A percentile compares a stretch with the other conserved stretches of the same genome.
These are phyloP conservation scores for Cucumis hystrix DNA, from an alignment of 306 rosid species.

Conservation along the genomic window DNA sequence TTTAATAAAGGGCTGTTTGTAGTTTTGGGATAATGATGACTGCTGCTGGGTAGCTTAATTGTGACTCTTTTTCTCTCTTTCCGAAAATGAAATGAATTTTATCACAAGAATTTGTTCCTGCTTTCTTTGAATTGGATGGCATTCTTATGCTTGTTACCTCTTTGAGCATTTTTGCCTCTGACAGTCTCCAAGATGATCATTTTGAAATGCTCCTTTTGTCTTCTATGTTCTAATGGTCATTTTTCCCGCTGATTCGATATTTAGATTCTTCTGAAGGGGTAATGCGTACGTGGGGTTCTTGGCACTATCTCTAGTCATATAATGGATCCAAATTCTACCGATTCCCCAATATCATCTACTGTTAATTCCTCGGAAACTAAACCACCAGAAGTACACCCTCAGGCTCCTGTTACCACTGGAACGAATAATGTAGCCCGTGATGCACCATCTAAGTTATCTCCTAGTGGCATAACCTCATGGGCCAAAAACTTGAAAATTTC, in stretches of 20 bases:
- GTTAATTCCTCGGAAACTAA: conserved; percentile 17
- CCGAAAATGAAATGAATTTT: background rate
- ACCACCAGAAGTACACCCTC: conserved; percentile 23
- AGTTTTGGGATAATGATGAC: background rate
- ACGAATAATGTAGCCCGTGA: conserved; percentile 30
- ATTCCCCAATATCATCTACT: conserved; percentile 27
- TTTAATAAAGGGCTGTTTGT: background rate
- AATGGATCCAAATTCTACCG: conserved; percentile 62
- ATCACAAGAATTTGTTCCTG: background rate
- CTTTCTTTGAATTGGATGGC: background rate
- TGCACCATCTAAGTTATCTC: conserved; percentile 33
- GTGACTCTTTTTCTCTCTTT: background rate
- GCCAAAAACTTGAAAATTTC: conserved; percentile 72
- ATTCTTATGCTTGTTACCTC: background rate
- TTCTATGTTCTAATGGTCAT: background rate
- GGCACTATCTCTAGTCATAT: conserved; percentile 10
- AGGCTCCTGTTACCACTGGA: conserved; percentile 25
- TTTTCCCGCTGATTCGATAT: background rate
- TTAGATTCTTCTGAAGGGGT: background rate
- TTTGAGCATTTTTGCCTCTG: background rate
- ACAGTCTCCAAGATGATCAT: background rate
- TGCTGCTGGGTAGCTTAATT: background rate
- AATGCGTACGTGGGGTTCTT: conserved; percentile 17
- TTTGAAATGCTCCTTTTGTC: background rate
- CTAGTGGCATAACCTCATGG: conserved; percentile 74